A percentile compares a stretch with the other conserved stretches of the same genome.
These are phyloP conservation scores for Vicia sativa DNA, from an alignment of 306 rosid species.

Conservation along the genomic window DNA sequence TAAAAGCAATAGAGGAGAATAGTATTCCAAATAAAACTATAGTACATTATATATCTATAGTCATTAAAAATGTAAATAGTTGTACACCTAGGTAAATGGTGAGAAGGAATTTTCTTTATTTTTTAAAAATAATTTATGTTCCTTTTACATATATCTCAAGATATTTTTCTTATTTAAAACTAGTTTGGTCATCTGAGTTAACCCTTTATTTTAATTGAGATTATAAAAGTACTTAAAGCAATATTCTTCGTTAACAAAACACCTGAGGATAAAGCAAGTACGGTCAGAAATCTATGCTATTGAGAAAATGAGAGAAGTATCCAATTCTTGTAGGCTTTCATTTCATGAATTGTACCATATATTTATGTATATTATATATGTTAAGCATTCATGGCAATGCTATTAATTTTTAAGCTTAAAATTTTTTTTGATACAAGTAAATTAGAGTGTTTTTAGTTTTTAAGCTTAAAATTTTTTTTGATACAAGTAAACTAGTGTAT, in stretches of 20 bases:
- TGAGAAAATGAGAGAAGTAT: constrained; percentile 31
- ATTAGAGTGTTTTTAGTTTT: too few relatives aligned
- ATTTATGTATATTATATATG: constrained; percentile 27
- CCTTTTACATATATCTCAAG: background rate
- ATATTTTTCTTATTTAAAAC: background rate
- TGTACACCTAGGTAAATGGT: background rate
- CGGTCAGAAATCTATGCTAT: constrained; percentile 11
- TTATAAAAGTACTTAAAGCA: constrained; percentile 6
- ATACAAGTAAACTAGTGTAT: too few relatives aligned
- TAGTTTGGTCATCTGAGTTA: constrained; percentile 25
- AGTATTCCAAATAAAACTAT: background rate
- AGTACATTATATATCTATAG: background rate
- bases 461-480: too few relatives aligned
- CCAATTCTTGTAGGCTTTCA: constrained; percentile 38
- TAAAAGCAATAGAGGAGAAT: background rate
- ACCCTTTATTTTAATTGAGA: constrained; percentile 31
- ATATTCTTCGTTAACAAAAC: constrained; percentile 38
- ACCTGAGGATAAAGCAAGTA: constrained; percentile 32
- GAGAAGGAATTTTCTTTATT: too few relatives aligned
- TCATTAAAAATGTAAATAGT: too few relatives aligned
- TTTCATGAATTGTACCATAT: constrained; percentile 17
- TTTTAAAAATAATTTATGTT: too few relatives aligned
- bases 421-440: too few relatives aligned
- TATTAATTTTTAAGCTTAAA: too few relatives aligned
- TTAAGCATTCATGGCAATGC: constrained; percentile 19